Evolutionary conservation across 2,329 filamentous ascomycete genomes (phyloP).

Genomic region (Nannizziopsis arthrosporioides): DNA sequence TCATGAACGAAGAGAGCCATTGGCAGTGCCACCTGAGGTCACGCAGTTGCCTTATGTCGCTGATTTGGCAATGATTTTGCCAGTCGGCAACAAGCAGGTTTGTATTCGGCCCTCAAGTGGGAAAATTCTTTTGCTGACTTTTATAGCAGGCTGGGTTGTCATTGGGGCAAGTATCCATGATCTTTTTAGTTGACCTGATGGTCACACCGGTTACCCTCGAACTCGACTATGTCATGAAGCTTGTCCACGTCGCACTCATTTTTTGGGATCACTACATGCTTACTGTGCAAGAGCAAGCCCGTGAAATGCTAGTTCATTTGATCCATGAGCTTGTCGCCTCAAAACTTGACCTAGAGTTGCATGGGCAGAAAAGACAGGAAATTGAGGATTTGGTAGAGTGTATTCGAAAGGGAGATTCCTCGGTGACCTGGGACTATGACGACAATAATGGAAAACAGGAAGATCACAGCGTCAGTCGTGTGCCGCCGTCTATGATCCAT

Average conservation of each 20-base stretch:
- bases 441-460: conserved; percentile 70
- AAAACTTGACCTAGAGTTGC: conserved; percentile 58
- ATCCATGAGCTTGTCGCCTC: conserved; percentile 90
- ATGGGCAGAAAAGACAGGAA: conserved; percentile 55
- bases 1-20: conserved; percentile 64
- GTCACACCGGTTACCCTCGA: conserved; percentile 76
- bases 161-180: conserved; percentile 81
- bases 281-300: conserved; percentile 88
- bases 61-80: conserved; percentile 65
- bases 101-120: conserved; percentile 11
- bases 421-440: conserved; percentile 88
- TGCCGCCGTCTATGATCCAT: conserved; percentile 76
- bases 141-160: conserved; percentile 60
- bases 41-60: conserved; percentile 75
- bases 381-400: conserved; percentile 83
- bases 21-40: conserved; percentile 56
- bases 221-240: conserved; percentile 66
- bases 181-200: conserved; percentile 89
- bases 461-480: conserved; percentile 63
- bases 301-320: conserved; percentile 94
- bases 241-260: conserved; percentile 83
- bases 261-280: conserved; percentile 96
- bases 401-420: conserved; percentile 70
- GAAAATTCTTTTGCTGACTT: neutral
- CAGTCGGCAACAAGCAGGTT: conserved; percentile 76